Evolutionary conservation across 1,139 yeast species (phyloP).

Genomic region (Suhomyces yuchorum): DNA sequence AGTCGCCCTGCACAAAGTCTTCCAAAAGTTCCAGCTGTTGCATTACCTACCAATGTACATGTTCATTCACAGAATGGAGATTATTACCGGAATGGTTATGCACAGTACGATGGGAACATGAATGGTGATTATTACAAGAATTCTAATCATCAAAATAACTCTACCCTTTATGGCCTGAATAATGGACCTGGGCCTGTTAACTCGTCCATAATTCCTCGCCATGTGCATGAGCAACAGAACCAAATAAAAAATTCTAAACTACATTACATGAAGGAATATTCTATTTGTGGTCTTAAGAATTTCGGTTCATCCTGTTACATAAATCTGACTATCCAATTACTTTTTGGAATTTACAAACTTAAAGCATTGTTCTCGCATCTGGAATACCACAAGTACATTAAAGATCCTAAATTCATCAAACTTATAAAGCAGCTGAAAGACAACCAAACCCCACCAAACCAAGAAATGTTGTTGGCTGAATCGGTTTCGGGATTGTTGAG

Average conservation of each 20-base stretch:
- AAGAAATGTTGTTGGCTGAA: slow-evolving; percentile 44
- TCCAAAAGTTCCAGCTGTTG: slow-evolving; percentile 14
- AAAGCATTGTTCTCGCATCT: slow-evolving; percentile 42
- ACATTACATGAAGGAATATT: slow-evolving; percentile 43
- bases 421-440: slow-evolving; percentile 27
- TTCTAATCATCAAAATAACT: not conserved
- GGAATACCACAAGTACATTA: slow-evolving; percentile 43
- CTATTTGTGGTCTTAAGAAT: slow-evolving; percentile 67
- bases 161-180: slow-evolving; percentile 1
- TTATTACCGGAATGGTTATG: not conserved
- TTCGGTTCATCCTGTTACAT: slow-evolving; percentile 75
- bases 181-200: slow-evolving; percentile 16
- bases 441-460: slow-evolving; percentile 22
- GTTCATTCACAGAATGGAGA: slow-evolving; percentile 8
- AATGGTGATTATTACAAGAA: not conserved
- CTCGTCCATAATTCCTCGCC: slow-evolving; percentile 19
- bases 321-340: slow-evolving; percentile 66
- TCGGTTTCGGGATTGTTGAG: slow-evolving; percentile 45
- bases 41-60: slow-evolving; percentile 13
- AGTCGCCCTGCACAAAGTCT: slow-evolving; percentile 14
- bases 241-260: slow-evolving; percentile 29
- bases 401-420: slow-evolving; percentile 32
- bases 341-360: slow-evolving; percentile 55
- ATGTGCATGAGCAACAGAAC: slow-evolving; percentile 21
- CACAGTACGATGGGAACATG: not conserved